phyloP scores from a whole-genome alignment of 2,329 filamentous ascomycete genomes.

The Monosporascus ibericus region DNA sequence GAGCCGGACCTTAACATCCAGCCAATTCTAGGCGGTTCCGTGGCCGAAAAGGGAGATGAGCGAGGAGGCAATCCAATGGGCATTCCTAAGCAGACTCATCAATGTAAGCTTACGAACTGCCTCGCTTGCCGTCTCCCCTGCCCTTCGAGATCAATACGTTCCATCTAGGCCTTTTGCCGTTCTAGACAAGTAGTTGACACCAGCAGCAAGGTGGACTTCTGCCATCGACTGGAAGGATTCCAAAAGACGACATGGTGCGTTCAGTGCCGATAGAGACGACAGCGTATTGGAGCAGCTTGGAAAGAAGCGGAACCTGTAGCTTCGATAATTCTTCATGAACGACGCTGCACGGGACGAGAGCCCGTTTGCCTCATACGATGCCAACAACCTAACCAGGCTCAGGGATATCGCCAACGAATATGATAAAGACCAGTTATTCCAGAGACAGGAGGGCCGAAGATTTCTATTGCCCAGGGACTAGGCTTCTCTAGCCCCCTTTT shows the following conservation, averaged over 20 bases:
- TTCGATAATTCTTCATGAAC: conserved; percentile 15
- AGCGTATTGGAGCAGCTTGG: conserved; percentile 1
- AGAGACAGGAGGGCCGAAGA: conserved; percentile 16
- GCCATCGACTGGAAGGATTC: conserved; percentile 11
- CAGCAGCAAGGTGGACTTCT: conserved; percentile 12
- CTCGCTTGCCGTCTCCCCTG: too few species aligned
- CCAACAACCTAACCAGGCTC: conserved; percentile 14
- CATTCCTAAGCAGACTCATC: conserved; percentile 3
- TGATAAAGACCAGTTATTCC: conserved; percentile 18
- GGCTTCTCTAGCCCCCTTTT: neutral
- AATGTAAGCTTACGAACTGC: conserved; percentile 6
- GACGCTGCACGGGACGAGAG: conserved; percentile 19
- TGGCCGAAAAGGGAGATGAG: conserved; percentile 3
- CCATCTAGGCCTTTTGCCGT: too few species aligned
- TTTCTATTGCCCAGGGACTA: conserved; percentile 5
- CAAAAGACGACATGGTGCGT: conserved; percentile 8
- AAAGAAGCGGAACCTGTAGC: neutral
- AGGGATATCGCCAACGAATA: conserved; percentile 14
- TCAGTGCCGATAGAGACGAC: conserved; percentile 8
- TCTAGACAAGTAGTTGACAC: too few species aligned
- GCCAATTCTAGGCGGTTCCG: neutral
- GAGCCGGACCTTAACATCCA: conserved; percentile 15
- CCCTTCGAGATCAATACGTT: too few species aligned
- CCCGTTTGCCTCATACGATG: conserved; percentile 17
- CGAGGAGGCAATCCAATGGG: conserved; percentile 12